Base-by-base conservation (phyloP, 169 alveolate species). In the Plasmodium falciparum region DNA sequence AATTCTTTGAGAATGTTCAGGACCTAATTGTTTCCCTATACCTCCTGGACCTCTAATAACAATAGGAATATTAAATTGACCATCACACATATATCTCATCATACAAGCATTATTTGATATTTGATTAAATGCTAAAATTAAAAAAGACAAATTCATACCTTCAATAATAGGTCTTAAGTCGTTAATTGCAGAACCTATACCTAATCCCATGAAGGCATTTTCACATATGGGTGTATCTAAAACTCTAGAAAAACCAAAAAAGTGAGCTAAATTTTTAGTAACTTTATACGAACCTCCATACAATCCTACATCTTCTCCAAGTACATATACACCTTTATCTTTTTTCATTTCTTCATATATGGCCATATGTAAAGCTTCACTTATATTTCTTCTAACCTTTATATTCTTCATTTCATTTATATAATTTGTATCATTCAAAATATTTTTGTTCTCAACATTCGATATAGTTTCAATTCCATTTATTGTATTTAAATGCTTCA, bases 31-130 rank as follows among this genome's bases (percentile, higher is more conserved):
- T 45, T 97, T 97, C 2, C 97, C 96, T n/a, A 97, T 94, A 8
- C 99, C 99, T 66, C 97, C 97, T 26, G 97, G 96, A 4, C 99
- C 99, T 80, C 99, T 93, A 89, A 97, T 97, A 20, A 97, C 98
- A 52, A 97, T 91, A 24, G 98, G 97, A 29, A 96, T 94, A 49
- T 74, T 91, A 66, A 96, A 93, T 49, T 93, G 92, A 0, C 98
- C 98, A 50, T 96, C 97, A 72, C 95, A 88, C 95, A 96, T 96
- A 80, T 95, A 95, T 72, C 97, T 72, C 52, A 95, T 65, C 95
- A 96, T 97, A 50, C 98, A 97, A 52, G 97, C 97, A 56, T 97
- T 95, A 88, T 97, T 97, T 13, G 97, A 89, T 22, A 97, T 95
- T 85, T 97, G 99, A 91, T 97, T 97, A 75, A 96, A 96, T 43